Conservation (phyloP, 1,284 basidiomycete genomes). For the Spongispora temasekensis region DNA sequence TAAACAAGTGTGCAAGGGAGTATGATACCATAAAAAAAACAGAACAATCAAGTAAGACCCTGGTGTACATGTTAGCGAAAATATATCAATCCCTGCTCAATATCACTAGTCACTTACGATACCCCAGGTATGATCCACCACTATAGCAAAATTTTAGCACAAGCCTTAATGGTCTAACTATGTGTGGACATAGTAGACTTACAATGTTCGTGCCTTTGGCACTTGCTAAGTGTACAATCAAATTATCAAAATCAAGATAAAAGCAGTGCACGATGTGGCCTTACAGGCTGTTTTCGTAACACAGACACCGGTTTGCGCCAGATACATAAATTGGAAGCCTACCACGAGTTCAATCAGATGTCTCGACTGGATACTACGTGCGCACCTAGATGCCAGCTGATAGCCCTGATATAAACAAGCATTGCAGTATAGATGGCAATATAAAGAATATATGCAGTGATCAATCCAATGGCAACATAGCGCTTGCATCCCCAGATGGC, state of each 20-base stretch:
- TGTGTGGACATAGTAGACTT: neutral
- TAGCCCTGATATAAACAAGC: neutral
- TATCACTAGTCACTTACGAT: neutral
- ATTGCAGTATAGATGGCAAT: neutral
- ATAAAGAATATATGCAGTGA: neutral
- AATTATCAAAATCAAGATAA: neutral
- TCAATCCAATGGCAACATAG: neutral
- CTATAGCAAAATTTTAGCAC: neutral
- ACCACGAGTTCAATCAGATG: neutral
- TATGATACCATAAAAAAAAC: neutral
- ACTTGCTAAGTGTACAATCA: neutral
- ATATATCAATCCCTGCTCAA: neutral
- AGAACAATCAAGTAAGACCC: neutral
- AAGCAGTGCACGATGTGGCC: neutral
- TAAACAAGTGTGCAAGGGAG: neutral
- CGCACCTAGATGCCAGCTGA: neutral
- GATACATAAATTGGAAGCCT: neutral
- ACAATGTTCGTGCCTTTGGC: neutral
- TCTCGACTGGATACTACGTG: neutral
- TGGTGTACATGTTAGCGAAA: neutral
- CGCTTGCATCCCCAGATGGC: neutral
- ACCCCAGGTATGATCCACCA: neutral
- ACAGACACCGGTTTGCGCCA: neutral
- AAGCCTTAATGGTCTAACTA: neutral
- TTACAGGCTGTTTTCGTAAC: neutral